phyloP scores from a whole-genome alignment of 306 rosid genomes.

The Abrus precatorius region DNA sequence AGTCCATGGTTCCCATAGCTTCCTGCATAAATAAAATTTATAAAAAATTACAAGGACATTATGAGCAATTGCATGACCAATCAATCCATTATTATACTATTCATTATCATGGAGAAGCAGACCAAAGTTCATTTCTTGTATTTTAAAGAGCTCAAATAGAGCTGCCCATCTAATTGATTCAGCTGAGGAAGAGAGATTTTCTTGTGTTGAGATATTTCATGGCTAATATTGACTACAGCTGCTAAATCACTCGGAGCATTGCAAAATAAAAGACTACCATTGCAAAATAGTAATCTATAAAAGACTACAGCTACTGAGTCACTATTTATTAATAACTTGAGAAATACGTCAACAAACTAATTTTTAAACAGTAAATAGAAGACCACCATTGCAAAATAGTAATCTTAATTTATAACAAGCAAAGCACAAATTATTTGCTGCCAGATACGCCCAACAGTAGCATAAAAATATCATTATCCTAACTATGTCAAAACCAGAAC shows the following conservation, averaged over 20 bases:
- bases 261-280: no score
- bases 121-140: neutral
- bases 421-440: conserved; percentile 18
- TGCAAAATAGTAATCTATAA: no score
- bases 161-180: neutral
- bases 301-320: neutral
- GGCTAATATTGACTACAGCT: conserved; percentile 1
- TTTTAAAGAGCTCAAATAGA: neutral
- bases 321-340: neutral
- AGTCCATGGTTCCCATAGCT: conserved; percentile 85
- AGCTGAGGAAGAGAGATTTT: neutral
- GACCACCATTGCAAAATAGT: neutral
- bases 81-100: conserved; percentile 22
- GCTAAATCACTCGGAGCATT: neutral
- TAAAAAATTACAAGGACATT: conserved; percentile 1
- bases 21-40: conserved; percentile 57
- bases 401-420: conserved; percentile 7
- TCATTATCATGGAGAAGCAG: conserved; percentile 28
- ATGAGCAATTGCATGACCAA: neutral
- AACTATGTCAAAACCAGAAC: conserved; percentile 20
- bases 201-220: neutral
- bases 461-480: neutral
- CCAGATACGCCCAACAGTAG: neutral
- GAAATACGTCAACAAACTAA: neutral
- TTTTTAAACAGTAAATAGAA: neutral